These are phyloP conservation scores for Cryptococcus sp. DNA, from an alignment of 1,284 basidiomycete species.

Conservation along the genomic window DNA sequence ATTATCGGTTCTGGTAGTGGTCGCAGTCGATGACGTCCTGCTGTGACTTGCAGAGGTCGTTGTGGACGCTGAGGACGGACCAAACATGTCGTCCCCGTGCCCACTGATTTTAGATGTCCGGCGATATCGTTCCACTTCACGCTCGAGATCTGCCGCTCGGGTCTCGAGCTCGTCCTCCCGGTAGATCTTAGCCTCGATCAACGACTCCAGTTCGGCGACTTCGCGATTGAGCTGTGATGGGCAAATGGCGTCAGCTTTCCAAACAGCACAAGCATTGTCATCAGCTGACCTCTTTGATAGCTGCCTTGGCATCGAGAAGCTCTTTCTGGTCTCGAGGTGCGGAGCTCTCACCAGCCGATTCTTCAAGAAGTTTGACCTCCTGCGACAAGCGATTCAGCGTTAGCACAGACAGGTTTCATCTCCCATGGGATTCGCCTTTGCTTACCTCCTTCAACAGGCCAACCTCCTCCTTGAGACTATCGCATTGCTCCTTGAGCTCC, in stretches of 20 bases:
- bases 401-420: not conserved
- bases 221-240: conserved; percentile 75
- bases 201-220: conserved; percentile 80
- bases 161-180: conserved; percentile 90
- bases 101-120: conserved; percentile 1
- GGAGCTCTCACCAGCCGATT: conserved; percentile 25
- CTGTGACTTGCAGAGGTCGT: conserved; percentile 10
- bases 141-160: conserved; percentile 72
- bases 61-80: no score
- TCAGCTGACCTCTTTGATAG: conserved; percentile 44
- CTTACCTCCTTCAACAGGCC: conserved; percentile 63
- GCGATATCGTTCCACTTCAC: conserved; percentile 28
- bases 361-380: conserved; percentile 45
- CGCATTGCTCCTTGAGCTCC: conserved; percentile 65
- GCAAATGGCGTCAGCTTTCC: not conserved
- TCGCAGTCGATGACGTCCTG: conserved; percentile 17
- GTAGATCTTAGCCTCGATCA: conserved; percentile 93
- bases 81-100: not conserved
- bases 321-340: conserved; percentile 28
- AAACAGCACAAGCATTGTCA: not conserved
- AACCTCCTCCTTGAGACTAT: conserved; percentile 75
- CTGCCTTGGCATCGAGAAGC: conserved; percentile 34
- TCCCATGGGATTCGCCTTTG: not conserved
- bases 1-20: conserved; percentile 5
- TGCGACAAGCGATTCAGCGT: conserved; percentile 6